These are phyloP conservation scores for Breviolum minutum DNA, from an alignment of 73 alveolate genomes.

Conservation along the genomic window DNA sequence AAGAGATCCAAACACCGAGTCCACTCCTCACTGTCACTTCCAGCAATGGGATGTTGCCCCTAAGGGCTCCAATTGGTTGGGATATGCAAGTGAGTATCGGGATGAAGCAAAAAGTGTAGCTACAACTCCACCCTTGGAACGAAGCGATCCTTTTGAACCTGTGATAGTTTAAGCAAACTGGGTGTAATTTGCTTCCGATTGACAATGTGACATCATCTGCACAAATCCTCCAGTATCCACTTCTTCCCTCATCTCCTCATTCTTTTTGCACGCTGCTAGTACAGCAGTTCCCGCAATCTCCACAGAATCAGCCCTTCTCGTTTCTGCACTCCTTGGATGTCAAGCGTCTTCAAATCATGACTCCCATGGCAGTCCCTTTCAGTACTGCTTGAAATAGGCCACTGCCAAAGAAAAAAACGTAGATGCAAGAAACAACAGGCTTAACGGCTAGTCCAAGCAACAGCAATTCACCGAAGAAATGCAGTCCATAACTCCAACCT, in stretches of 20 bases:
- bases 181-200: too few species aligned
- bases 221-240: neutral
- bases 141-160: too few species aligned
- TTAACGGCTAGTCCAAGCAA: neutral
- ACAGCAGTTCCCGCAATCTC: constrained; percentile 32
- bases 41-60: too few species aligned
- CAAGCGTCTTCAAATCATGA: too few species aligned
- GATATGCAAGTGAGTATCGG: too few species aligned
- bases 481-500: constrained; percentile 41
- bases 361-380: too few species aligned
- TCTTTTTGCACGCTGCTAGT: neutral
- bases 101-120: neutral
- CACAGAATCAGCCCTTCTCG: neutral
- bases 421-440: neutral
- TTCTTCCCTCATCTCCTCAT: neutral
- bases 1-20: neutral
- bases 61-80: too few species aligned
- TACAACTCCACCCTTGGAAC: too few species aligned
- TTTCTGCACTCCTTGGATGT: neutral
- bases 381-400: too few species aligned
- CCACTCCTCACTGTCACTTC: neutral
- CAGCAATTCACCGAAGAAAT: neutral
- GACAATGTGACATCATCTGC: too few species aligned
- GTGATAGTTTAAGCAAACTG: too few species aligned
- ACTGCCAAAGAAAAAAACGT: too few species aligned